A percentile compares a stretch with the other conserved stretches of the same genome.
phyloP scores from a whole-genome alignment of 768 basidiomycete species.

The Serpula lacrymans region DNA sequence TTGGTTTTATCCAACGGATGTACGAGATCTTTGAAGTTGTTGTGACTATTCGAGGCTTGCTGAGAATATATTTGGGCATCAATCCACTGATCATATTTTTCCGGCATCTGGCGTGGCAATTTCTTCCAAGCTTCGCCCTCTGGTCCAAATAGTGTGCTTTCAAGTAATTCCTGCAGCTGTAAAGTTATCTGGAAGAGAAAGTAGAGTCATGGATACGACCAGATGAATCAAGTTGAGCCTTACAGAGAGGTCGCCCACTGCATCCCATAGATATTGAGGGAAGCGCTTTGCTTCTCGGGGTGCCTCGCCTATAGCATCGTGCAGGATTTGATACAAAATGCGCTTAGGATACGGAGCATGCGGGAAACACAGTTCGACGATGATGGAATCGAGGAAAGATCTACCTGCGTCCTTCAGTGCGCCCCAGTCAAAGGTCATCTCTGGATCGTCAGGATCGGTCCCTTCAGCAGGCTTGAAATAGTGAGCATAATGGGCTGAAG shows the following conservation, averaged over 20 bases:
- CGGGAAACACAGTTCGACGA: constrained; percentile 81
- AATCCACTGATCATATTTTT: constrained; percentile 61
- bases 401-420: constrained; percentile 59
- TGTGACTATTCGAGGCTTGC: constrained; percentile 48
- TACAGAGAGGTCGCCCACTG: constrained; percentile 79
- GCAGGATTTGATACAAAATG: constrained; percentile 63
- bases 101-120: constrained; percentile 49
- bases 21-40: constrained; percentile 53
- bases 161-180: constrained; percentile 63
- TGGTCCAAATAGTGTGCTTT: constrained; percentile 54
- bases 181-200: constrained; percentile 49
- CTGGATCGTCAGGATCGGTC: constrained; percentile 40
- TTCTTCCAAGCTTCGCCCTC: constrained; percentile 53
- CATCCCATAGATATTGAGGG: constrained; percentile 77
- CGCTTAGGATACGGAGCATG: constrained; percentile 61
- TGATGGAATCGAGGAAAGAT: constrained; percentile 81
- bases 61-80: constrained; percentile 65
- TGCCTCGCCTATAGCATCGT: constrained; percentile 69
- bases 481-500: constrained; percentile 63
- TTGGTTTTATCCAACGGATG: constrained; percentile 58
- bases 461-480: constrained; percentile 57
- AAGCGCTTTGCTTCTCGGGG: constrained; percentile 74
- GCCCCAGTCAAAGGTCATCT: constrained; percentile 63
- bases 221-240: constrained; percentile 12
- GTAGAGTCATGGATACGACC: not conserved